phyloP scores from a whole-genome alignment of 106 monocot species.

The Dendrobium huoshanense region DNA sequence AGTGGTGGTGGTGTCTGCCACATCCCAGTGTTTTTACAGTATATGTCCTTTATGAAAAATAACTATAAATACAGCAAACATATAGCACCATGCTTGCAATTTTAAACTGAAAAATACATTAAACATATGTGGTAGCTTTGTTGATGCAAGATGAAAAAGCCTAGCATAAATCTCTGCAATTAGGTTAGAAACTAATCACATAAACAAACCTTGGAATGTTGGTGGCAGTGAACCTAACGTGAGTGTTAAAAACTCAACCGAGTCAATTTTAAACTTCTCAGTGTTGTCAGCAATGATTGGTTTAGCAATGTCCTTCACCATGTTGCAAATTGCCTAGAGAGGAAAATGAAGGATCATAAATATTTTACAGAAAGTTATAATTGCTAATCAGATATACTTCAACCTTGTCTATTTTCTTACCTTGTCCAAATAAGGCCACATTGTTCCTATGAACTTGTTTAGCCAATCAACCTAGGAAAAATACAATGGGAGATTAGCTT shows the following conservation, averaged over 20 bases:
- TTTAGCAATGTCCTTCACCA: slow-evolving; percentile 62
- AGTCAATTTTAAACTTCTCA: slow-evolving; percentile 79
- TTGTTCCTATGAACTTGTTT: slow-evolving; percentile 69
- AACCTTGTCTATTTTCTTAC: slow-evolving; percentile 23
- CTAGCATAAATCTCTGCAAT: neutral
- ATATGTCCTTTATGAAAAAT: too few species aligned
- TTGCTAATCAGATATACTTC: neutral
- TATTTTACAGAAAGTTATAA: neutral
- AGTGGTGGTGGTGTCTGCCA: too few species aligned
- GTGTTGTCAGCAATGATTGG: slow-evolving; percentile 93
- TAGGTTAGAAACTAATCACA: neutral
- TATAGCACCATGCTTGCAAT: too few species aligned
- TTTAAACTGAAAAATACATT: too few species aligned
- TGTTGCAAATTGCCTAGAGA: slow-evolving; percentile 80
- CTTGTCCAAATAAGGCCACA: slow-evolving; percentile 99
- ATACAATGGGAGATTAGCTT: slow-evolving; percentile 6
- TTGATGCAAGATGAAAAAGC: neutral
- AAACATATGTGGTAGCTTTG: neutral
- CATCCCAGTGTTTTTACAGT: too few species aligned
- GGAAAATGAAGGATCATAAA: neutral
- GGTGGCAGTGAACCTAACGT: slow-evolving; percentile 85
- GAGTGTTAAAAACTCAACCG: slow-evolving; percentile 84
- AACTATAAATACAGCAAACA: too few species aligned
- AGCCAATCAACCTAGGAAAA: slow-evolving; percentile 82
- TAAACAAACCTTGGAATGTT: slow-evolving; percentile 75